phyloP scores from a whole-genome alignment of 805 yeast genomes.

The Candida jianshihensis region DNA sequence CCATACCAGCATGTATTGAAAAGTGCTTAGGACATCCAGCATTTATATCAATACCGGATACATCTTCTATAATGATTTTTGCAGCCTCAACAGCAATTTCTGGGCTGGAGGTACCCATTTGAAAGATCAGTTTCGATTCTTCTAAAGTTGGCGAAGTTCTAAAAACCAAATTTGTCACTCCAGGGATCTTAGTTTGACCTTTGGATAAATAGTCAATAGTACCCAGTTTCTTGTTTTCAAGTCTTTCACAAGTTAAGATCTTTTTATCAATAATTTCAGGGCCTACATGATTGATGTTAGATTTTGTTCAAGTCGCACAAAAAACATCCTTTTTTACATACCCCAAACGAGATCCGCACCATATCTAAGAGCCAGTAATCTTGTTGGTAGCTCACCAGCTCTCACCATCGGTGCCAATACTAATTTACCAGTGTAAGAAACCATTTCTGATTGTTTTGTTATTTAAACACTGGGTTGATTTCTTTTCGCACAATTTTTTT shows the following conservation, averaged over 20 bases:
- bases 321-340: conserved; percentile 4
- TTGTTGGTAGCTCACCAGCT: conserved; percentile 88
- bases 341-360: conserved; percentile 97
- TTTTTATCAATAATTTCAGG: conserved; percentile 93
- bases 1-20: conserved; percentile 94
- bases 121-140: conserved; percentile 67
- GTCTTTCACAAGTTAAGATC: conserved; percentile 61
- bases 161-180: conserved; percentile 55
- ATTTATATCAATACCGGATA: conserved; percentile 87
- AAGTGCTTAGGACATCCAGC: conserved; percentile 98
- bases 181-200: conserved; percentile 36
- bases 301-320: neutral
- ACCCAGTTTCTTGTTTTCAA: conserved; percentile 45
- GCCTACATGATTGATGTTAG: too few relatives aligned
- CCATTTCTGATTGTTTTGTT: conserved; percentile 31
- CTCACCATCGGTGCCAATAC: conserved; percentile 97
- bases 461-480: neutral
- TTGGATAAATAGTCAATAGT: conserved; percentile 54
- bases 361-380: conserved; percentile 69
- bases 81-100: conserved; percentile 88
- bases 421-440: conserved; percentile 67
- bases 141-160: conserved; percentile 65
- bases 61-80: conserved; percentile 70
- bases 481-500: neutral
- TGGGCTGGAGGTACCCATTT: conserved; percentile 83